Evolutionary conservation across 768 basidiomycete species (phyloP), one percentile per base, ranked within the genome.

Genomic region (Podaxis sp.): DNA sequence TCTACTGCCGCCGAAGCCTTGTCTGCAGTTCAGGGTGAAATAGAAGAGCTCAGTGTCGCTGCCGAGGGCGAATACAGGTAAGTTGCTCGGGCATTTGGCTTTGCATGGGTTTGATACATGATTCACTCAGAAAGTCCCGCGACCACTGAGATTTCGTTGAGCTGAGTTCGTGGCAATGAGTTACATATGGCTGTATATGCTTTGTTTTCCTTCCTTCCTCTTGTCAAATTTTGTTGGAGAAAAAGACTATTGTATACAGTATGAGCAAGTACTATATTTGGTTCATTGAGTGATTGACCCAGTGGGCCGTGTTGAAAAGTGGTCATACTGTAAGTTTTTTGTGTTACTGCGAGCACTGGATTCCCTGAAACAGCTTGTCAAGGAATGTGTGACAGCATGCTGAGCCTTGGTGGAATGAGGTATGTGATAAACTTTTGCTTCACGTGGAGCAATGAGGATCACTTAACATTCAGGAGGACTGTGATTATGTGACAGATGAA

Each of bases 21-120:
- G 46, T 86, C 85, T n/a, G 78, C 82, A 50, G 84, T 92, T 51
- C 93, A 96, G 73, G 92, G 91, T 54, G 94, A 97, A 73, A 90
- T 98, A 53, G 96, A 97, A 66, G 95, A 98, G 67, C 82, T 96
- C 66, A 89, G 88, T 63, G 90, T 95, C 37, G 93, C 93, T 51
- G 94, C 96, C 0, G 96, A 98, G 75, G 93, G 93, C 62, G 93
- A 96, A 72, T 98, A 96, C 80, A 90, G 96, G 89, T 93, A 65
- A 66, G 66, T 37, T 5, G 2, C 5, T 4, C 24, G 55, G 33
- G 25, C 52, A 4, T 15, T 36, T 63, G 11, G 25, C 19, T 56
- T 22, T 36, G 1, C 4, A 38, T 52, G 19, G n/a, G 15, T 36
- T 19, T 29, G 29, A 37, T 22, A 38, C 33, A 25, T 64, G 7